phyloP scores from a whole-genome alignment of 2,329 filamentous ascomycete genomes.

The Leptographium procerum region DNA sequence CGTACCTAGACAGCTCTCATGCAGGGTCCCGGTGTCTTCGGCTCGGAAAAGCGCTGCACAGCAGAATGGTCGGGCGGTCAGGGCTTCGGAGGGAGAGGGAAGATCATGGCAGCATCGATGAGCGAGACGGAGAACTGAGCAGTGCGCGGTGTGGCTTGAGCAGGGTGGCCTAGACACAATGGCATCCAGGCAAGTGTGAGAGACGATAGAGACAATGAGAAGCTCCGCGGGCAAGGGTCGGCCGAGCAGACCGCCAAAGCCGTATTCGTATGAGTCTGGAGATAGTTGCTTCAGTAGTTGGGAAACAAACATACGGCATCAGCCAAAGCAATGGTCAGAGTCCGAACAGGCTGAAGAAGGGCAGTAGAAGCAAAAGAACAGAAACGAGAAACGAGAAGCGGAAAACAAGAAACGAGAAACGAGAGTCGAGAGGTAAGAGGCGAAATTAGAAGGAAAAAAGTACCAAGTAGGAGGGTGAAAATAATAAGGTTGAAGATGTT shows the following conservation, averaged over 20 bases:
- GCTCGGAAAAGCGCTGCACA: neutral
- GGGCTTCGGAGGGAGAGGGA: neutral
- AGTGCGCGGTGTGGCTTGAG: neutral
- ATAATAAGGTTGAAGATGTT: neutral
- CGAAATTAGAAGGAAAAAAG: neutral
- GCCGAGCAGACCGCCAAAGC: neutral
- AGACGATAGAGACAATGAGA: neutral
- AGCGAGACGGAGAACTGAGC: neutral
- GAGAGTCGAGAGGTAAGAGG: neutral
- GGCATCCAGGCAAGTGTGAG: neutral
- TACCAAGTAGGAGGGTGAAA: neutral
- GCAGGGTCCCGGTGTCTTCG: neutral
- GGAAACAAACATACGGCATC: neutral
- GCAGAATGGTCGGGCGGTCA: neutral
- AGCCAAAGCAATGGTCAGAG: neutral
- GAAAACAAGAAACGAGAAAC: neutral
- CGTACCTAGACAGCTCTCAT: conserved; percentile 6
- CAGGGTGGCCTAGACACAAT: neutral
- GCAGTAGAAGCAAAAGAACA: neutral
- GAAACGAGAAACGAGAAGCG: neutral
- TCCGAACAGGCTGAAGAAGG: neutral
- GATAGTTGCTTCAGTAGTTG: neutral
- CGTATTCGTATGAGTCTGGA: neutral
- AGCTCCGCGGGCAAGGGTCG: neutral
- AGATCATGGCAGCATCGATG: neutral